A percentile compares a stretch with the other conserved stretches of the same genome.
Evolutionary conservation across 2,329 filamentous ascomycete species (phyloP).

Genomic region (Penicillium sp.): DNA sequence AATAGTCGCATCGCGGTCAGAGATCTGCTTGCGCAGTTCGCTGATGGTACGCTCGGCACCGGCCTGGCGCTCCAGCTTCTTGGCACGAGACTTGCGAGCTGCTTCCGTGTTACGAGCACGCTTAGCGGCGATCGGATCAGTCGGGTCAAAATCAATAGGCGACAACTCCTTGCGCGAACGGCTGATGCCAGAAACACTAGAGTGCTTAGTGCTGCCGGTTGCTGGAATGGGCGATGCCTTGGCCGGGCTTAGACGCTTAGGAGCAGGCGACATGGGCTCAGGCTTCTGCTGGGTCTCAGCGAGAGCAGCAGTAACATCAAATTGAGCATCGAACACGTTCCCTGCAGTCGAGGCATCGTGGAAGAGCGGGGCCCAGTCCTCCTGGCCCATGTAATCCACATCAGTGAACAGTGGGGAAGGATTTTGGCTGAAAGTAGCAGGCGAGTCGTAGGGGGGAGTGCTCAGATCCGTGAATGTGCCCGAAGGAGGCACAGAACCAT

Average conservation of each 20-base stretch:
- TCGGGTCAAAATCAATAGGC: constrained; percentile 75
- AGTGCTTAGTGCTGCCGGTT: constrained; percentile 59
- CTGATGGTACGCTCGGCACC: constrained; percentile 74
- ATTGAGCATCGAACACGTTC: constrained; percentile 34
- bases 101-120: constrained; percentile 91
- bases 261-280: constrained; percentile 40
- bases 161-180: constrained; percentile 81
- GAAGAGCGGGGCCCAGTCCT: constrained; percentile 72
- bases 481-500: constrained; percentile 80
- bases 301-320: constrained; percentile 37
- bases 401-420: constrained; percentile 76
- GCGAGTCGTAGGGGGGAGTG: constrained; percentile 79
- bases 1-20: constrained; percentile 30
- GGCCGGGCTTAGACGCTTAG: constrained; percentile 47
- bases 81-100: constrained; percentile 87
- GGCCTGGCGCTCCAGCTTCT: constrained; percentile 78
- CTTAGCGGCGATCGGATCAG: constrained; percentile 81
- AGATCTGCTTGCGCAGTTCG: constrained; percentile 61
- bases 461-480: constrained; percentile 81
- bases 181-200: constrained; percentile 71
- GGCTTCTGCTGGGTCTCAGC: constrained; percentile 24
- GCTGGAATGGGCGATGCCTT: constrained; percentile 26
- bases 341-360: constrained; percentile 29
- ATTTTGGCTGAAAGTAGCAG: constrained; percentile 70
- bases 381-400: constrained; percentile 57